These are phyloP conservation scores for Venturia pyrina DNA, from an alignment of 2,329 filamentous ascomycete genomes.

Conservation along the genomic window DNA sequence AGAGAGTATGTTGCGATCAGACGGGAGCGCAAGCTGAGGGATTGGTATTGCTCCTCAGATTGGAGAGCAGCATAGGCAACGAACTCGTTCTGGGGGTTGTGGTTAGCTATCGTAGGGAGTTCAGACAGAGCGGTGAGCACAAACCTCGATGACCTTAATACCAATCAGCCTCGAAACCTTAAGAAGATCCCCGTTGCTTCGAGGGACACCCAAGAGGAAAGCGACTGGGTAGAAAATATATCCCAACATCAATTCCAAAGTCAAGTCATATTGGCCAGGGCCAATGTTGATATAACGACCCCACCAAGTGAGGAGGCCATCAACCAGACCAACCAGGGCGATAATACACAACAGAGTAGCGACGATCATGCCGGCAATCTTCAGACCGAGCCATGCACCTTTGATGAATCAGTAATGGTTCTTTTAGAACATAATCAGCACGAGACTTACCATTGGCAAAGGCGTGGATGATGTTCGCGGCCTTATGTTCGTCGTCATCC, in stretches of 20 bases:
- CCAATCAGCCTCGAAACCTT: constrained; percentile 72
- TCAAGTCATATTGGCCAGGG: constrained; percentile 50
- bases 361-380: constrained; percentile 76
- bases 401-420: not conserved
- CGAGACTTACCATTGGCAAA: constrained; percentile 58
- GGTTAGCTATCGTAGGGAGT: constrained; percentile 6
- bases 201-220: constrained; percentile 71
- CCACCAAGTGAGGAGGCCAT: constrained; percentile 76
- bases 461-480: constrained; percentile 74
- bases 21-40: constrained; percentile 57
- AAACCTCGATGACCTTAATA: constrained; percentile 66
- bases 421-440: not conserved
- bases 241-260: constrained; percentile 64
- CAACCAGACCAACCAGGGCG: constrained; percentile 61
- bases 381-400: constrained; percentile 67
- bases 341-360: constrained; percentile 76
- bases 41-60: constrained; percentile 39
- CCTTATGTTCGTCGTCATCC: constrained; percentile 59
- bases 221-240: constrained; percentile 70
- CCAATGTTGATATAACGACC: constrained; percentile 67
- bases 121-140: constrained; percentile 19
- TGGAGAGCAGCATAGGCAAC: constrained; percentile 56
- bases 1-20: constrained; percentile 81
- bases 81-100: constrained; percentile 56
- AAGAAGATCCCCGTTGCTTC: constrained; percentile 48